Percentiles rank a stretch among this genome's conserved stretches.
Conservation (phyloP, 257 asterid genomes). For the Jacaranda mimosifolia region DNA sequence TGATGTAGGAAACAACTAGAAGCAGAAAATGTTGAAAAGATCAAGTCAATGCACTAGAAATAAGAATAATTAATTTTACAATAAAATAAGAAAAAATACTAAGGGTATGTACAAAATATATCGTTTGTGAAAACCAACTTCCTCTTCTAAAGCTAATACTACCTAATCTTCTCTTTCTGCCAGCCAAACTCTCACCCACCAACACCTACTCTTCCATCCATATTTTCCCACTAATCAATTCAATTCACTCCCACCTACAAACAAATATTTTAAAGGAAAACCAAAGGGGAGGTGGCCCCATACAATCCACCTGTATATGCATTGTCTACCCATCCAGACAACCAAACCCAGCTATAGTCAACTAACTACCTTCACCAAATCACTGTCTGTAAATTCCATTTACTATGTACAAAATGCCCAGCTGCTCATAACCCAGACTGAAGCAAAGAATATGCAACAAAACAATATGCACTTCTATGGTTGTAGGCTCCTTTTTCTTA, state of each 20-base stretch:
- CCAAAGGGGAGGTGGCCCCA: constrained; percentile 48
- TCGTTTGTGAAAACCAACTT: constrained; percentile 34
- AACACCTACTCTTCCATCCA: constrained; percentile 18
- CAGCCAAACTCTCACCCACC: constrained; percentile 32
- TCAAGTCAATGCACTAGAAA: background rate
- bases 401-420: constrained; percentile 47
- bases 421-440: background rate
- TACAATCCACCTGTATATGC: constrained; percentile 39
- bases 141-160: constrained; percentile 21
- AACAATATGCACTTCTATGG: constrained; percentile 13
- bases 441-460: constrained; percentile 49
- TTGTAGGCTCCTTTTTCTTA: background rate
- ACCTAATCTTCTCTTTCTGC: constrained; percentile 37
- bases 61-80: background rate
- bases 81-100: background rate
- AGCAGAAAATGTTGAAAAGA: background rate
- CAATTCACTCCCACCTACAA: background rate
- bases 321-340: constrained; percentile 39
- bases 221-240: constrained; percentile 8
- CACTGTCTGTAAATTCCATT: constrained; percentile 31
- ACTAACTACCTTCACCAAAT: constrained; percentile 45
- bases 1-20: background rate
- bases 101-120: constrained; percentile 31
- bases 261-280: background rate
- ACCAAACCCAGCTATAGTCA: constrained; percentile 47